Base-by-base conservation (phyloP, 495 filamentous ascomycete species). In the Aspergillus leporis region DNA sequence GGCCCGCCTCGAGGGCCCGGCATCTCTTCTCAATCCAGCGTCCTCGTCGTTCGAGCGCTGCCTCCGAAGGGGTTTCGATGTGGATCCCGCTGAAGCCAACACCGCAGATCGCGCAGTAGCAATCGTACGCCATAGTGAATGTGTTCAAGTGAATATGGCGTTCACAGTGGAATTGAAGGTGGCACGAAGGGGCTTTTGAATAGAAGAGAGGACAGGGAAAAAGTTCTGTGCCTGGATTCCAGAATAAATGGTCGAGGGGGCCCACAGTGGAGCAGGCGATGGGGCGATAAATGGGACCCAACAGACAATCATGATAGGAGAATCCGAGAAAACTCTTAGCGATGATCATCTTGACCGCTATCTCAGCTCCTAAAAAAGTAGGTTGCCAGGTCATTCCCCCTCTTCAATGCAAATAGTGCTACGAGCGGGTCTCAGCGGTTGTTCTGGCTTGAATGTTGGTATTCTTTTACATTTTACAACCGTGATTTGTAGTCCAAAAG, bases 71-170 rank as follows among this genome's bases (percentile, higher is more conserved):
- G 2, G 58, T 16, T 28, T 63, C 64, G 16, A 63, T 60, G 21
- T 60, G 59, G 61, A 66, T 61, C 5, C 64, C 64, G 22, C 58
- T 56, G 49, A 66, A 66, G 12, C 64, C 59, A 9, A 63, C 64
- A 34, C 64, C 64, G 46, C 64, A 66, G 13, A 66, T 60, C 32
- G 64, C 64, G 31, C 64, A 66, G 58, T 66, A 66, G 19, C 64
- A 66, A 28, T 66, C 64, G 50, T 61, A 66, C 16, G 64, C 64
- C 64, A 66, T 66, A 16, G 25, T 22, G 40, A 48, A 13, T n/a
- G 1, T 7, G n/a, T 4, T n/a, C 41, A 45, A 45, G 36, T 9
- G n/a, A n/a, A 3, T 18, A 6, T 21, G 41, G 41, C 41, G 41
- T 45, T 40, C 36, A 40, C 3, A 36, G 34, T 10, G 34, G 34